Evolutionary conservation across 345 rosid species (phyloP).

Genomic region (Orychophragmus violaceus): DNA sequence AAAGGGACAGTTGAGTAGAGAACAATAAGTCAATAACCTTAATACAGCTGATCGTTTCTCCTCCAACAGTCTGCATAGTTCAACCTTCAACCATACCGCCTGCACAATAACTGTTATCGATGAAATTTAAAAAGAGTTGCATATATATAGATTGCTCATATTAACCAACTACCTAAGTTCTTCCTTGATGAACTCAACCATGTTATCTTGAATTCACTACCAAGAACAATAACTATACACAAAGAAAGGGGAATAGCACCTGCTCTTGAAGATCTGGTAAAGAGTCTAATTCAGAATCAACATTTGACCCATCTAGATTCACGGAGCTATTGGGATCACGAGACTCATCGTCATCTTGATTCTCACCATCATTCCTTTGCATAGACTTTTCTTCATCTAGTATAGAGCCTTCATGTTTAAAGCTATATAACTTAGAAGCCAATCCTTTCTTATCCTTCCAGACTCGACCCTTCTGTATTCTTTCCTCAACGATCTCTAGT

Average conservation of each 20-base stretch:
- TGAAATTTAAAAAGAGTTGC: slow-evolving; percentile 48
- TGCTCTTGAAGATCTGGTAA: slow-evolving; percentile 83
- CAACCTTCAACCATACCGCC: slow-evolving; percentile 91
- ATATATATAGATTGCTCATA: background rate
- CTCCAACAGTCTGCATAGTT: slow-evolving; percentile 73
- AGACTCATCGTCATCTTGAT: slow-evolving; percentile 31
- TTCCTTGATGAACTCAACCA: slow-evolving; percentile 5
- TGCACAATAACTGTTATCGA: slow-evolving; percentile 48
- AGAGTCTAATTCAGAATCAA: slow-evolving; percentile 46
- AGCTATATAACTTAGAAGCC: slow-evolving; percentile 77
- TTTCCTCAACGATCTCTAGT: slow-evolving; percentile 53
- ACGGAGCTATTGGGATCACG: slow-evolving; percentile 29
- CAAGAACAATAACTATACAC: background rate
- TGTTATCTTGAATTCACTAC: background rate
- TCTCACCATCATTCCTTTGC: slow-evolving; percentile 29
- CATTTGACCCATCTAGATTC: slow-evolving; percentile 37
- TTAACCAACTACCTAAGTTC: background rate
- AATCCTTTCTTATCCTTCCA: slow-evolving; percentile 83
- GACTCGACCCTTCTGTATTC: slow-evolving; percentile 48
- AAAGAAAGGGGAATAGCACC: slow-evolving; percentile 34
- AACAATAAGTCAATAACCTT: slow-evolving; percentile 47
- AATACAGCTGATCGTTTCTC: slow-evolving; percentile 79
- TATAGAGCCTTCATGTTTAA: slow-evolving; percentile 53
- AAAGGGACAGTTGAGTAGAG: slow-evolving; percentile 6
- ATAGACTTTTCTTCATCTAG: slow-evolving; percentile 34